Evolutionary conservation across 768 basidiomycete genomes (phyloP), one percentile per base, ranked within the genome.

Genomic region (Saitozyma podzolica): DNA sequence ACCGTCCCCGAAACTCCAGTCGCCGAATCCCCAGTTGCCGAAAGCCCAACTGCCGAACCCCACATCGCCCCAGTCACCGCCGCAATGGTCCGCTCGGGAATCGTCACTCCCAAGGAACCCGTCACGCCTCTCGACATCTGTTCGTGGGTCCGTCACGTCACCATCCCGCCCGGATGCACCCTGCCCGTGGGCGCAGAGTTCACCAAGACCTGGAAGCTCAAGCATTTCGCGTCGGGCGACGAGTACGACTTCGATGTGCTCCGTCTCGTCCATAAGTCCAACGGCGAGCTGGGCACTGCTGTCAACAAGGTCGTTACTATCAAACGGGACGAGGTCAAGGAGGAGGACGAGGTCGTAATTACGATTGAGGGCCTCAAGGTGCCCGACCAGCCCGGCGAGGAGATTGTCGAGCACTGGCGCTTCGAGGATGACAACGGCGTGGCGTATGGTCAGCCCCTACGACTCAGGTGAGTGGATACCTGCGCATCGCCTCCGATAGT

Each of bases 121-220:
- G 61, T 62, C 19, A 50, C 61, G 39, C 63, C 67, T 14, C 66
- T 72, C 48, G 75, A 72, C 61, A 68, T 73, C 63, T 74, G 74
- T 59, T 65, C 69, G 1, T 69, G 69, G 69, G 75, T 70, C 20
- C 67, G 73, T 19, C 73, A 79, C 63, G 50, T 76, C 43, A 80
- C 79, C 40, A 74, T 81, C 50, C 66, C 63, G 9, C 74, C 78
- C 59, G 72, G 75, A 6, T 69, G 69, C 37, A 56, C 68, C 39
- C 61, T 81, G 8, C 76, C 78, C 16, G 69, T 73, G 41, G 76
- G 76, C 11, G 69, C 75, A 37, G 70, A 69, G 50, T 80, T 81
- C 68, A 67, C 67, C 69, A 81, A 81, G 63, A 70, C 77, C 16
- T 81, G 80, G 80, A 65, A 64, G 40, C 51, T 80, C 14, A 68